Conservation (phyloP, 352 stramenopile species). For the Globisporangium iwayamae region DNA sequence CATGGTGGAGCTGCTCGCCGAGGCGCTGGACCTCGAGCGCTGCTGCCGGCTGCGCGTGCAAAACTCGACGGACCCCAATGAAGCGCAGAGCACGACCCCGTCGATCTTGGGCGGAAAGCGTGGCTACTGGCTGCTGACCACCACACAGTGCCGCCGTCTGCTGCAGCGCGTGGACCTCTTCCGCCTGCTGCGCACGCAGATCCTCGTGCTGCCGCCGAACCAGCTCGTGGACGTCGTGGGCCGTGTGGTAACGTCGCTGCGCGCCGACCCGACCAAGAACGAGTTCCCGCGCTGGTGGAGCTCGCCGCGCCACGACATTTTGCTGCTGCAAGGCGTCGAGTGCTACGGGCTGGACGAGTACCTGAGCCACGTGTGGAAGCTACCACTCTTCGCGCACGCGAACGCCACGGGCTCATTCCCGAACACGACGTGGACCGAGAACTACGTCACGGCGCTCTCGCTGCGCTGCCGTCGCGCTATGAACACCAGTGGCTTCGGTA, state of each 20-base stretch:
- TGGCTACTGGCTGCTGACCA: constrained; percentile 57
- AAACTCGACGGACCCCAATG: background rate
- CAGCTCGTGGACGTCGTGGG: constrained; percentile 61
- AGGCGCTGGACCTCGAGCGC: constrained; percentile 63
- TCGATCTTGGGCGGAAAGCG: constrained; percentile 68
- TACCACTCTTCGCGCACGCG: constrained; percentile 48
- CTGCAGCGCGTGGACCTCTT: constrained; percentile 83
- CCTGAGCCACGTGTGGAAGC: constrained; percentile 60
- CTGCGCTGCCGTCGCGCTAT: constrained; percentile 33
- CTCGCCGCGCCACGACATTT: constrained; percentile 68
- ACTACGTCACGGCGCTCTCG: constrained; percentile 51
- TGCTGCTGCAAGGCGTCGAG: constrained; percentile 80
- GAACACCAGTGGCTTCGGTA: constrained; percentile 6
- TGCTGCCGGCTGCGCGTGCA: constrained; percentile 41
- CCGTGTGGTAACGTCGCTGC: constrained; percentile 41
- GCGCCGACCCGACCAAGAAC: constrained; percentile 1
- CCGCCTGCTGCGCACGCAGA: constrained; percentile 57
- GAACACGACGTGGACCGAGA: constrained; percentile 72
- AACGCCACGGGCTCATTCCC: constrained; percentile 46
- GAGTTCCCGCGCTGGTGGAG: constrained; percentile 74
- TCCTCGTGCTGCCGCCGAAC: constrained; percentile 58
- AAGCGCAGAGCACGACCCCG: constrained; percentile 19
- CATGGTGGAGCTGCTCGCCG: constrained; percentile 42
- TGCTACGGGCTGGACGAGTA: constrained; percentile 79
- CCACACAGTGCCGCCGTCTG: constrained; percentile 53